Percentiles rank a stretch among this genome's conserved stretches.
Evolutionary conservation across 2,329 filamentous ascomycete species (phyloP).

Genomic region (Penicillium crustosum): DNA sequence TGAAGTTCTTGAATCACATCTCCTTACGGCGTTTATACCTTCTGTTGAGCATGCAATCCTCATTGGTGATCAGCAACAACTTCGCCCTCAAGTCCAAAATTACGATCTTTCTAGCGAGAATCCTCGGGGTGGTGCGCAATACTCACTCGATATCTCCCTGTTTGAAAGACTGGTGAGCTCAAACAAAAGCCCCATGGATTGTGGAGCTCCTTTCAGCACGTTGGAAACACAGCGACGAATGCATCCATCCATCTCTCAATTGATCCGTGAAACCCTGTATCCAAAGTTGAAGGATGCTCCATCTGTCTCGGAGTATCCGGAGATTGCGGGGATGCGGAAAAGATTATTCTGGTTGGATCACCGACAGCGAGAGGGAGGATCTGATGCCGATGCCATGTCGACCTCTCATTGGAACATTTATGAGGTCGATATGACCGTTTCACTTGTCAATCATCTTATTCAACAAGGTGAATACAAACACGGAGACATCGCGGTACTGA

Average conservation of each 20-base stretch:
- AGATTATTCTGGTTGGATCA: conserved; percentile 57
- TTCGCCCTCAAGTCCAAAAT: conserved; percentile 44
- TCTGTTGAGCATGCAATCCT: conserved; percentile 45
- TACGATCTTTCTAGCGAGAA: conserved; percentile 39
- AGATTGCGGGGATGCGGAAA: conserved; percentile 50
- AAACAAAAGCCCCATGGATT: conserved; percentile 13
- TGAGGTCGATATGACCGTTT: conserved; percentile 64
- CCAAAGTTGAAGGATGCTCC: conserved; percentile 60
- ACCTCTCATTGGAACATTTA: conserved; percentile 51
- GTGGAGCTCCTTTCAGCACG: conserved; percentile 38
- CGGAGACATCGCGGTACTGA: conserved; percentile 68
- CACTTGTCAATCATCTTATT: conserved; percentile 64
- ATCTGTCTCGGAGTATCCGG: conserved; percentile 37
- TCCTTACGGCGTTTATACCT: conserved; percentile 43
- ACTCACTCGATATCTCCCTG: conserved; percentile 51
- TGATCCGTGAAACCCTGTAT: conserved; percentile 53
- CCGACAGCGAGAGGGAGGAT: conserved; percentile 38
- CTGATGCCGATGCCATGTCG: conserved; percentile 27
- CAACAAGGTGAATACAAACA: conserved; percentile 61
- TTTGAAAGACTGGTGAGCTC: conserved; percentile 53
- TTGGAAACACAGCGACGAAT: conserved; percentile 65
- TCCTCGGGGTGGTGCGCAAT: conserved; percentile 33
- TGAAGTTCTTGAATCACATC: conserved; percentile 45
- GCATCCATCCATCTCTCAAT: conserved; percentile 60
- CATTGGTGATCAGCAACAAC: conserved; percentile 48